Conservation (phyloP, 2,329 filamentous ascomycete species). For the Colletotrichum scovillei region DNA sequence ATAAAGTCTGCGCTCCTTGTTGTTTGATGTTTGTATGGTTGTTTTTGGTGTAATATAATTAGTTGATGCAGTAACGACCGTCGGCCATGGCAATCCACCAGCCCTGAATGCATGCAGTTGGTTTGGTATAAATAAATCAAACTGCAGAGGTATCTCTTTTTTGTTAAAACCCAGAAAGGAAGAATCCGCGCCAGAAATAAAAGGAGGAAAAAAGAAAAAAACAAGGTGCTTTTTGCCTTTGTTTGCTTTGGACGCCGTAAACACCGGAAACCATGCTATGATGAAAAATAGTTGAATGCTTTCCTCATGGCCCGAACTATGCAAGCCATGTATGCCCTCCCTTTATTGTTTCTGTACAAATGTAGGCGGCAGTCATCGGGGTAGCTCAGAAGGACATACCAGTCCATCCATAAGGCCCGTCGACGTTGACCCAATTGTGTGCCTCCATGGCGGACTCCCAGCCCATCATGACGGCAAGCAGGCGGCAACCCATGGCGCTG, state of each 20-base stretch:
- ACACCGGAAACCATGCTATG: slow-evolving; percentile 27
- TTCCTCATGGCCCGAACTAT: slow-evolving; percentile 7
- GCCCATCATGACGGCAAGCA: slow-evolving; percentile 88
- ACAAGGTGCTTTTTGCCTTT: neutral
- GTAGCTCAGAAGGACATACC: slow-evolving; percentile 45
- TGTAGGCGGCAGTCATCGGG: neutral
- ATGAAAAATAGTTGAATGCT: slow-evolving; percentile 6
- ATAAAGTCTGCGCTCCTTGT: neutral
- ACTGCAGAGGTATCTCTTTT: neutral
- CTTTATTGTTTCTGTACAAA: neutral
- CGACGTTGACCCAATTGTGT: slow-evolving; percentile 81
- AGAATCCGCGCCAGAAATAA: neutral
- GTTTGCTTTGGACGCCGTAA: slow-evolving; percentile 26
- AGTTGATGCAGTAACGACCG: slow-evolving; percentile 13
- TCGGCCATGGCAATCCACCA: neutral
- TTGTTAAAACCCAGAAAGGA: neutral
- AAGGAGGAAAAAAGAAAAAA: neutral
- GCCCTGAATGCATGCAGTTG: neutral
- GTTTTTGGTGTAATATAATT: neutral
- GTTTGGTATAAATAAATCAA: neutral
- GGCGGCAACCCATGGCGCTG: slow-evolving; percentile 76
- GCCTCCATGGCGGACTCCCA: slow-evolving; percentile 76
- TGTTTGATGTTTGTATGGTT: neutral
- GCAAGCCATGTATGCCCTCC: slow-evolving; percentile 14
- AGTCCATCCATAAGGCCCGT: slow-evolving; percentile 74